phyloP scores from a whole-genome alignment of 495 filamentous ascomycete genomes.

The Glonium stellatum region DNA sequence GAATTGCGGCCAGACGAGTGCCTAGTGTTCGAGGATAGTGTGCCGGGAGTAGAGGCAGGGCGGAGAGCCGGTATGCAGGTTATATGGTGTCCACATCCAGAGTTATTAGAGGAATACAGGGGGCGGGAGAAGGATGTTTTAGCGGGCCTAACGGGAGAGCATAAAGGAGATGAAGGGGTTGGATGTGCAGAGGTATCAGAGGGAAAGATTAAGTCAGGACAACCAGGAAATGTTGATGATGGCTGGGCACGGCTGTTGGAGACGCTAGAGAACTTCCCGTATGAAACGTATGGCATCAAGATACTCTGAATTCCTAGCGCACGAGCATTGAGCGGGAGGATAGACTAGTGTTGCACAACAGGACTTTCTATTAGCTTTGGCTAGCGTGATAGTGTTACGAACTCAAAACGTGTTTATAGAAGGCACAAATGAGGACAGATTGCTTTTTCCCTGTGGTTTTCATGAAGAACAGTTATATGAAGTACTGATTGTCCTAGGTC shows the following conservation, averaged over 20 bases:
- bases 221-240: constrained; percentile 55
- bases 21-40: constrained; percentile 92
- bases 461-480: too few relatives aligned
- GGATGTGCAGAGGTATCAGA: constrained; percentile 39
- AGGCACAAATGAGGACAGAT: too few relatives aligned
- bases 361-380: too few relatives aligned
- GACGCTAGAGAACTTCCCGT: constrained; percentile 65
- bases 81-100: constrained; percentile 84
- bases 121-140: constrained; percentile 77
- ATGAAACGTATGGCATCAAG: constrained; percentile 54
- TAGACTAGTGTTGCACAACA: neutral
- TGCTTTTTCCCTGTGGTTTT: too few relatives aligned
- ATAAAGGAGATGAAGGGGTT: constrained; percentile 50
- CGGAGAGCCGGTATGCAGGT: constrained; percentile 92
- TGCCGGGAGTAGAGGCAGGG: constrained; percentile 87
- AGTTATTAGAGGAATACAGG: constrained; percentile 63
- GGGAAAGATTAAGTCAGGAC: constrained; percentile 24
- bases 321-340: neutral
- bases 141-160: constrained; percentile 68
- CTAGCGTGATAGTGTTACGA: too few relatives aligned
- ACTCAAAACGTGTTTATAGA: too few relatives aligned
- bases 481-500: too few relatives aligned
- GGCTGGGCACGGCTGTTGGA: constrained; percentile 61
- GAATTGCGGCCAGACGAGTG: constrained; percentile 79
- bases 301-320: neutral